Base-by-base conservation (phyloP, 257 asterid genomes). In the Penstemon newberryi region DNA sequence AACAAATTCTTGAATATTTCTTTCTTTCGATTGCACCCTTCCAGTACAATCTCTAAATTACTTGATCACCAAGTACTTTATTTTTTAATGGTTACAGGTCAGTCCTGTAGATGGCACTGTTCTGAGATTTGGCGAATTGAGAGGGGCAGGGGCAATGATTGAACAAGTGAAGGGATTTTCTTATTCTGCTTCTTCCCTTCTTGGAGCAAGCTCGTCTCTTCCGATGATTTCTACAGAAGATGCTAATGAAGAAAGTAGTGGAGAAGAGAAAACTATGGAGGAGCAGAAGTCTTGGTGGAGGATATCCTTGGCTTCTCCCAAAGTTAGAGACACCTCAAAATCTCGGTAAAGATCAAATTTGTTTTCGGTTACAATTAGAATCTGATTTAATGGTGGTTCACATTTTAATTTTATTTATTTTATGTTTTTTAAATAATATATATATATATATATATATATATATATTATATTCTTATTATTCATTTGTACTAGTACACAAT, bases 91-190 rank as follows among this genome's bases (percentile, higher is more conserved):
- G 59, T 55, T 71, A 72, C 76, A 93, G 99, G 80, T 82, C 59
- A 90, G 97, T 84, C 99, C 99, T 39, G 99, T 93, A 55, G 99
- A 93, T 68, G 99, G 99, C 74, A 88, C 85, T 43, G 74, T 93
- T 73, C 75, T 90, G 71, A 91, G 90, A 73, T 86, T 81, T 60
- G 99, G 99, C 3, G 91, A 88, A 86, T 81, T 93, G 79, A 84
- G 76, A 70, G 95, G 93, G 72, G 74, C 87, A 54, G 90, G 97
- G 69, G 89, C 84, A 33, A 90, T 93, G 97, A 90, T 93, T 77
- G 97, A 93, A 75, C 99, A 93, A 88, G 96, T 93, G 41, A 93
- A 93, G 78, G 97, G 99, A 58, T 93, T 81, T 73, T 84, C 97
- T 56, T 93, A 90, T 80, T 84, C 96, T 46, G 96, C 87, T 70